phyloP scores from a whole-genome alignment of 176 grass and related monocot genomes.

The Musa itinerans region DNA sequence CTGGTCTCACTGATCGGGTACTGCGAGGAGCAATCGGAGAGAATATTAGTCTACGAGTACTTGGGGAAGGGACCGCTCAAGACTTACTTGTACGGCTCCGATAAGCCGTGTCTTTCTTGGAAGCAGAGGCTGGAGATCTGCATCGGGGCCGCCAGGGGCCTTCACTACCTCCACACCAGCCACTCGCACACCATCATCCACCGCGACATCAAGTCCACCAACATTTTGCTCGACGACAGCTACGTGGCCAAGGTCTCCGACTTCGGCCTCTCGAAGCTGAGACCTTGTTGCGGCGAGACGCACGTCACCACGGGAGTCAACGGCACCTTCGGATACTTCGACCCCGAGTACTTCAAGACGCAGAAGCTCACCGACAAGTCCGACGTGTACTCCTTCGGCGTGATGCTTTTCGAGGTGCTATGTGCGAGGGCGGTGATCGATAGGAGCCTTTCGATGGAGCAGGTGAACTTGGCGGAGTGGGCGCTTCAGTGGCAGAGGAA shows the following conservation, averaged over 20 bases:
- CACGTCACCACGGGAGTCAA: constrained; percentile 30
- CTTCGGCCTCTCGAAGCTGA: constrained; percentile 38
- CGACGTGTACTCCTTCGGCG: constrained; percentile 48
- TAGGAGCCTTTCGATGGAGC: constrained; percentile 16
- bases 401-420: constrained; percentile 40
- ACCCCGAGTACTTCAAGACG: constrained; percentile 44
- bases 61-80: constrained; percentile 37
- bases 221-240: constrained; percentile 39
- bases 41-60: constrained; percentile 45
- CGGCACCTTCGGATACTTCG: constrained; percentile 37
- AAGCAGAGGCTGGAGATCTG: constrained; percentile 55
- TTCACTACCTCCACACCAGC: constrained; percentile 59
- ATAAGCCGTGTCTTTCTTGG: constrained; percentile 31
- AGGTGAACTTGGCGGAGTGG: constrained; percentile 45
- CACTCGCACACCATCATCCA: constrained; percentile 45
- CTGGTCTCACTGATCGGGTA: constrained; percentile 41
- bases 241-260: constrained; percentile 39
- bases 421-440: constrained; percentile 37
- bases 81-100: constrained; percentile 27
- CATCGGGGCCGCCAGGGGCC: constrained; percentile 39
- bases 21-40: constrained; percentile 38
- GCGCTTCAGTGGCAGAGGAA: constrained; percentile 18
- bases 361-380: constrained; percentile 40
- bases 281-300: constrained; percentile 21
- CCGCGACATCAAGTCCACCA: constrained; percentile 51